These are phyloP conservation scores for Lenzites betulinus DNA, from an alignment of 768 basidiomycete genomes.

Conservation along the genomic window DNA sequence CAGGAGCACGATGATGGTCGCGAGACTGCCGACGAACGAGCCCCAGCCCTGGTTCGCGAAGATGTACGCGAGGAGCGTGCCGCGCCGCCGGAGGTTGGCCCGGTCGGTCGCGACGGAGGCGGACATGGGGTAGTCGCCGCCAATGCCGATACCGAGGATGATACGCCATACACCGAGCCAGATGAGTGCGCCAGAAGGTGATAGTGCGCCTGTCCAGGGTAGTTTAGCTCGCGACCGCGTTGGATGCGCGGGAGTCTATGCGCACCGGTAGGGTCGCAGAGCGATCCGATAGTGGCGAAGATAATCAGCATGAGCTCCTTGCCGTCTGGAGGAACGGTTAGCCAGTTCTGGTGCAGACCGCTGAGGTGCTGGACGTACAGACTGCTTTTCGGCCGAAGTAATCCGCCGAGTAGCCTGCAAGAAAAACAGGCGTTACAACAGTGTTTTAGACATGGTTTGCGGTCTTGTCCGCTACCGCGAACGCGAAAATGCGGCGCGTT, in stretches of 20 bases:
- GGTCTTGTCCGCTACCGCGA: not conserved
- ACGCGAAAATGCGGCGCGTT: not conserved
- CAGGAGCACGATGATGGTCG: constrained; percentile 62
- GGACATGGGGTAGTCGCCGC: constrained; percentile 81
- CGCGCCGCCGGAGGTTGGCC: constrained; percentile 63
- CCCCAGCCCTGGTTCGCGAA: constrained; percentile 84
- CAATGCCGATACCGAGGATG: constrained; percentile 75
- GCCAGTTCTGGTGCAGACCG: constrained; percentile 6
- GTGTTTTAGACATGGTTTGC: not conserved
- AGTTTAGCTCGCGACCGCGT: not conserved
- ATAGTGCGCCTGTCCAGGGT: constrained; percentile 41
- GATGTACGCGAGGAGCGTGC: constrained; percentile 75
- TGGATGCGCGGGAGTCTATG: not conserved
- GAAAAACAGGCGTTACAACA: not conserved
- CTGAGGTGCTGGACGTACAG: constrained; percentile 40
- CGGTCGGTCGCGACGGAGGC: constrained; percentile 70
- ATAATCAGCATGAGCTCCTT: constrained; percentile 84
- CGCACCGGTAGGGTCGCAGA: constrained; percentile 63
- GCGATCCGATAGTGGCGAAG: constrained; percentile 68
- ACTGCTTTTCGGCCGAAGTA: constrained; percentile 68
- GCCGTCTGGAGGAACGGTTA: constrained; percentile 48
- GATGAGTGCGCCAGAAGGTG: constrained; percentile 53
- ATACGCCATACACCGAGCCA: constrained; percentile 71
- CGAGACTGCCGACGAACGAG: constrained; percentile 60
- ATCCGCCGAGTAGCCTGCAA: constrained; percentile 62